phyloP scores from a whole-genome alignment of 345 rosid genomes.

The Pistacia atlantica region DNA sequence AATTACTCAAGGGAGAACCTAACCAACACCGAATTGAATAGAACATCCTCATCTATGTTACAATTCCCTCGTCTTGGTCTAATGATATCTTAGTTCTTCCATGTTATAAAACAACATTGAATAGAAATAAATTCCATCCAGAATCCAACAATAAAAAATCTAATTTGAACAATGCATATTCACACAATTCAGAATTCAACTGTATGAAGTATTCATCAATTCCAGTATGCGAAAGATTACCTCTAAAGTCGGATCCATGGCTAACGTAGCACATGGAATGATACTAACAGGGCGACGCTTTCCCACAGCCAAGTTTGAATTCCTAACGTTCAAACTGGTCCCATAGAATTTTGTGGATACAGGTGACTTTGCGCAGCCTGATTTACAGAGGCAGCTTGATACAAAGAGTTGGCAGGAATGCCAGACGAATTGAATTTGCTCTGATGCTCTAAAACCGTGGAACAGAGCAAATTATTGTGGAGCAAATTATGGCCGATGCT shows the following conservation, averaged over 20 bases:
- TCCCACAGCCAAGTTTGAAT: constrained; percentile 36
- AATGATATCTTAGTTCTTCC: not conserved
- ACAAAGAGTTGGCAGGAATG: constrained; percentile 45
- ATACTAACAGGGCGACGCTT: constrained; percentile 35
- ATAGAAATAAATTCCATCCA: not conserved
- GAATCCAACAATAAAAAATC: not conserved
- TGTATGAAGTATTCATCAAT: not conserved
- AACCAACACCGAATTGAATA: not conserved
- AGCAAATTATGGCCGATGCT: constrained; percentile 55
- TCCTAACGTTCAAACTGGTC: constrained; percentile 38
- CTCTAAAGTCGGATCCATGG: constrained; percentile 73
- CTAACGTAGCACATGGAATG: constrained; percentile 66
- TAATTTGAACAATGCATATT: not conserved
- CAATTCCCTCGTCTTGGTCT: not conserved
- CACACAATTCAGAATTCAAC: constrained; percentile 11
- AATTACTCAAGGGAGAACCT: not conserved
- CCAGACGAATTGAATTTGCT: constrained; percentile 54
- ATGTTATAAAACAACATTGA: not conserved
- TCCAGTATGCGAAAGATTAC: constrained; percentile 28
- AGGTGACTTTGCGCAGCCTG: constrained; percentile 32
- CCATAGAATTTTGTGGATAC: constrained; percentile 50
- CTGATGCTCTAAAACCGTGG: constrained; percentile 56
- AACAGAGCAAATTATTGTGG: constrained; percentile 61
- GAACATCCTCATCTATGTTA: not conserved
- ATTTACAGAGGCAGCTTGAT: constrained; percentile 45